Conservation (phyloP, 768 basidiomycete species). For the Amanita pallidorosea region DNA sequence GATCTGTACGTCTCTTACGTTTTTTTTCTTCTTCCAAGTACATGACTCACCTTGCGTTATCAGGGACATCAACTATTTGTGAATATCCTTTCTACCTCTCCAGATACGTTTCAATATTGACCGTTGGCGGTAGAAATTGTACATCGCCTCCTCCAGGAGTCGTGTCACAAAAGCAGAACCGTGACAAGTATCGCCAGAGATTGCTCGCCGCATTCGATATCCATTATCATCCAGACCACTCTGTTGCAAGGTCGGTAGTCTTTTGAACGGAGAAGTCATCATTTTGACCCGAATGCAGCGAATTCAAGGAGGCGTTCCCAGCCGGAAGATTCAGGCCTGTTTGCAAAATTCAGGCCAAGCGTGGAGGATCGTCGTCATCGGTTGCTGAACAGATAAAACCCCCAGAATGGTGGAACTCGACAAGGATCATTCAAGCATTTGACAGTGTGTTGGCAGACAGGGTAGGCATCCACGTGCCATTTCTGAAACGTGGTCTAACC, state of each 20-base stretch:
- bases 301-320: conserved; percentile 93
- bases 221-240: conserved; percentile 85
- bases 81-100: conserved; percentile 15
- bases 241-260: conserved; percentile 50
- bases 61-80: conserved; percentile 79
- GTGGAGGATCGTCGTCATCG: conserved; percentile 66
- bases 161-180: conserved; percentile 68
- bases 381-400: conserved; percentile 86
- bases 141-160: conserved; percentile 66
- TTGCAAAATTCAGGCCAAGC: conserved; percentile 82
- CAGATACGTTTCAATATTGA: conserved; percentile 6
- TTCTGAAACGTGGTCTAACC: not conserved
- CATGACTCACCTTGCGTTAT: not conserved
- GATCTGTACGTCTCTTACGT: conserved; percentile 52
- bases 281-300: conserved; percentile 33
- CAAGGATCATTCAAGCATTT: conserved; percentile 83
- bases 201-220: conserved; percentile 72
- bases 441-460: conserved; percentile 80
- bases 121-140: conserved; percentile 44
- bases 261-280: not conserved
- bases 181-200: conserved; percentile 69
- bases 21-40: not conserved
- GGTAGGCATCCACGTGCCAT: conserved; percentile 25
- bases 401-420: conserved; percentile 93
- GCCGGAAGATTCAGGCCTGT: conserved; percentile 85